Evolutionary conservation across 768 basidiomycete genomes (phyloP), one percentile per base, ranked within the genome.

Genomic region (Rhodosporidiobolus odoratus): DNA sequence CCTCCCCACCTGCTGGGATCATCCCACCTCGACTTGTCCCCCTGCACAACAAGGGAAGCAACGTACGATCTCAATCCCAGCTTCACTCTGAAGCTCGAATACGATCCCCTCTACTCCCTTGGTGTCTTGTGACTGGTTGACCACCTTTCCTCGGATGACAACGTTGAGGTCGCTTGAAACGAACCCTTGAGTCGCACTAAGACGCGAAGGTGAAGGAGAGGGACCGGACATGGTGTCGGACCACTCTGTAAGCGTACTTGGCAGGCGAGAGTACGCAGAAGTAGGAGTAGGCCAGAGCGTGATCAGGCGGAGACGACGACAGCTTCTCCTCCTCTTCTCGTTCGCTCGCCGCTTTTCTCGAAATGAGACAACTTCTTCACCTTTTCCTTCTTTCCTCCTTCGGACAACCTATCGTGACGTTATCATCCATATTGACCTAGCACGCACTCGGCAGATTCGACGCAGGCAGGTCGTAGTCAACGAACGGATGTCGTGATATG

Each of bases 51-150:
- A 5, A n/a, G 30, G 21, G 35, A 12, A 23, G 35, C 7, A 27
- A 65, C 73, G 41, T n/a, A 74, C 73, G 34, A 74, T 50, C 27
- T 68, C 43, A 10, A 74, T 58, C 8, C 59, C 67, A 2, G 61
- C 45, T 3, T 17, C 19, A 9, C n/a, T n/a, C n/a, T 54, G 60
- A 17, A 74, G 56, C 30, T 65, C 48, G 57, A 74, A 53, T 10
- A 53, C 32, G 23, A 56, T 16, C 1, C 73, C 73, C 30, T 70
- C 73, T 4, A 58, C 17, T 53, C 7, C 53, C 58, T 7, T 50
- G 9, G 5, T 43, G 47, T 32, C 43, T 43, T 21, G 43, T 12
- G 4, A 13, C n/a, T 56, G 37, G 13, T 15, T 13, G 34, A 65
- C 47, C 54, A 71, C 25, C 13, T 43, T 30, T 13, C 73, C 73